Base-by-base conservation (phyloP, 106 monocot genomes). In the Dactylorhiza incarnata region DNA sequence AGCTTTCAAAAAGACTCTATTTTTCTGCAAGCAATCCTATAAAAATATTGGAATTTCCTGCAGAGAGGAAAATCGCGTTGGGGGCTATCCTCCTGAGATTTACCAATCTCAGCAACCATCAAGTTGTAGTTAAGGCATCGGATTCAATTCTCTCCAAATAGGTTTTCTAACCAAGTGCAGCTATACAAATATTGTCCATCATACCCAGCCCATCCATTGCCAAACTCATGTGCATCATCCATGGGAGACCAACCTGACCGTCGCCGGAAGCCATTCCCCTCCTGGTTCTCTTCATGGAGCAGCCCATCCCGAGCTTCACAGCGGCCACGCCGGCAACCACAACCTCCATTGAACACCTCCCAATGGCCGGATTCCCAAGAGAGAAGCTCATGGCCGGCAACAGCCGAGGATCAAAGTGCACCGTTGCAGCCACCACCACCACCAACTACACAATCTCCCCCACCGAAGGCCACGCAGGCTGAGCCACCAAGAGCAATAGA, bases 261-360 rank as follows among this genome's bases (percentile, higher is more conserved):
- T 6, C 71, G 19, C 23, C 78, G 49, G 16, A 78, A 49, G 49
- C 77, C 74, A 6, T 87, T 82, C 19, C 79, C 77, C 45, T 79
- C 79, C 70, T 82, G 84, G 84, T 58, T 82, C 45, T 81, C 86
- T 9, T 71, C 14, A 22, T 71, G 77, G 71, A 66, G 17, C 22
- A 48, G n/a, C 58, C 68, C 44, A 4, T 7, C 71, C 7, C 74
- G 56, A 19, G 1, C 83, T 71, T 72, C 46, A 17, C 82, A 16
- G 14, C 79, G 6, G 13, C 81, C 53, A 0, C 71, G 23, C 45
- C 68, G 44, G 45, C 24, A 10, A n/a, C 16, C 69, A 25, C 58
- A 17, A 45, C 45, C 65, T 69, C 68, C 81, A 47, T 9, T 75
- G 20, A 26, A 71, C 9, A 6, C 78, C 19, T 13, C 74, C 56